A percentile compares a stretch with the other conserved stretches of the same genome.
Conservation (phyloP, 768 basidiomycete species). For the Pleurotus djamor region DNA sequence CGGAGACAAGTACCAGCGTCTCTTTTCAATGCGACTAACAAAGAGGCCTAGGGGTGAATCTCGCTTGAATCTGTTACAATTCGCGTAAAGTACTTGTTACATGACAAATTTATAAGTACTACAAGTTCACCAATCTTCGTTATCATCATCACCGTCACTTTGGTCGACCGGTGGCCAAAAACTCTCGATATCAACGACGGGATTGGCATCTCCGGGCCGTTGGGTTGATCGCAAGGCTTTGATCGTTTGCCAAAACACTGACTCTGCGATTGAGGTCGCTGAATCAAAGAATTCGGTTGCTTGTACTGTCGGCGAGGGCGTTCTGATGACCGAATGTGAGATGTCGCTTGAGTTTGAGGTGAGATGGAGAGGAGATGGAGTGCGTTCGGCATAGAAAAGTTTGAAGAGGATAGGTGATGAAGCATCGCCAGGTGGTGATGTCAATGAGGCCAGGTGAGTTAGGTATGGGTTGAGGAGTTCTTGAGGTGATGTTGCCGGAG, state of each 20-base stretch:
- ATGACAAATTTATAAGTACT: too few relatives aligned
- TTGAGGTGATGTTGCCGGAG: constrained; percentile 34
- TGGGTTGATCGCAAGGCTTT: constrained; percentile 18
- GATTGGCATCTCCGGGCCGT: background rate
- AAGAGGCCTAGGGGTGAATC: too few relatives aligned
- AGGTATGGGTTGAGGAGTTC: constrained; percentile 57
- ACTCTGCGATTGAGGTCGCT: constrained; percentile 55
- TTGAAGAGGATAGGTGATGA: constrained; percentile 44
- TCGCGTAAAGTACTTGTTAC: too few relatives aligned
- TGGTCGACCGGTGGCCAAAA: background rate
- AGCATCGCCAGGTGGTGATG: constrained; percentile 17
- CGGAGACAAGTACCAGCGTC: too few relatives aligned
- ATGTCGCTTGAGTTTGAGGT: constrained; percentile 25
- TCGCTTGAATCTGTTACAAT: too few relatives aligned
- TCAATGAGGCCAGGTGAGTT: constrained; percentile 33
- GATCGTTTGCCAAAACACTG: constrained; percentile 48
- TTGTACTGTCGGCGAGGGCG: constrained; percentile 27
- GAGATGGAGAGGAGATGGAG: constrained; percentile 11
- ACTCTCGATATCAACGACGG: background rate
- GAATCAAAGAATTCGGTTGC: constrained; percentile 56
- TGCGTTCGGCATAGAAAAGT: constrained; percentile 52
- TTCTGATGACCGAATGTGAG: constrained; percentile 8
- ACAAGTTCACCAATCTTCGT: background rate
- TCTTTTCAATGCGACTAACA: too few relatives aligned
- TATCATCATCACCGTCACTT: background rate